Evolutionary conservation across 2,329 filamentous ascomycete genomes (phyloP), one percentile per base, ranked within the genome.

Genomic region (Phyllosticta citribraziliensis): DNA sequence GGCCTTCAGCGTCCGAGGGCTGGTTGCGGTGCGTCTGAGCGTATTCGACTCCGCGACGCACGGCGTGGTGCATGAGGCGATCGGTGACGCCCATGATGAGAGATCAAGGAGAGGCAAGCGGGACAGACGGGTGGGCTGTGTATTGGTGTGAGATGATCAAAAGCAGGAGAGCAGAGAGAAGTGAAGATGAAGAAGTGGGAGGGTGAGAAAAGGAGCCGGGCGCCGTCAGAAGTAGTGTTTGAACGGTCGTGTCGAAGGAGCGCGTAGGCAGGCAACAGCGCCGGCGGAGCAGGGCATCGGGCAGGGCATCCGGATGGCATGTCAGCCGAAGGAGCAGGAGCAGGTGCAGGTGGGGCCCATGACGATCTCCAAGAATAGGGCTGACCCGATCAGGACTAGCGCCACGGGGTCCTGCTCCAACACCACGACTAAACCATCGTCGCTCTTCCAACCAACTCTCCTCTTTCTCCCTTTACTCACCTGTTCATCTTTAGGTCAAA

Each of bases 41-140:
- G n/a, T 55, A n/a, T 25, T 11, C 64, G 12, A 73, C 52, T 53
- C 67, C 70, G 47, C 72, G 72, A 57, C 70, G 70, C 57, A 68
- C 67, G 60, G 69, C 64, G 63, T 71, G 68, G 60, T 58, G 55
- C 27, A 62, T 51, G 60, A 62, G 52, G 40, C 56, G 55, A 33
- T 65, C 58, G 63, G 73, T 59, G 54, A 63, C 60, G 35, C 52
- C 62, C 66, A 72, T 68, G 30, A 19, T 65, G 61, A 9, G 24
- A 27, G 25, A 55, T 55, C n/a, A 19, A 55, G 22, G 53, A 33
- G 52, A 55, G 12, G 47, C 25, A 56, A n/a, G 14, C 12, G 25
- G 12, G 22, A 19, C n/a, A 14, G 22, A 19, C n/a, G 35, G 55
- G 19, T 12, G 2, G 9, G 52, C 3, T 6, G 20, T 8, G 24